Evolutionary conservation across 2,329 filamentous ascomycete species (phyloP).

Genomic region (Pseudogymnoascus sp.): DNA sequence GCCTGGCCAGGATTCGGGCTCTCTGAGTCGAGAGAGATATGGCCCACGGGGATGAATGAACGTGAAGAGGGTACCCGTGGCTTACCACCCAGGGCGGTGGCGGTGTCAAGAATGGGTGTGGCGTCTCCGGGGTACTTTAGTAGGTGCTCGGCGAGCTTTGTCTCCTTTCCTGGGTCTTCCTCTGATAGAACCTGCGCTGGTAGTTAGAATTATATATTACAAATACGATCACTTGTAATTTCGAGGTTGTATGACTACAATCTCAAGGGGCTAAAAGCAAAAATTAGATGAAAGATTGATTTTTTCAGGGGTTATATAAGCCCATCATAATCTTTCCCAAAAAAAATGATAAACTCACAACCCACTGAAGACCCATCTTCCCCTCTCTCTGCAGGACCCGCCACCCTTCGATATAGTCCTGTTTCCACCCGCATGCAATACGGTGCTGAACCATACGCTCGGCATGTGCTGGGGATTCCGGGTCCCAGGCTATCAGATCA

Average conservation of each 20-base stretch:
- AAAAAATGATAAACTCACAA: slow-evolving; percentile 14
- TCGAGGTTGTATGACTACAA: background rate
- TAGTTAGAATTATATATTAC: slow-evolving; percentile 9
- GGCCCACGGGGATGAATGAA: slow-evolving; percentile 22
- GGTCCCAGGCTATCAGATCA: slow-evolving; percentile 39
- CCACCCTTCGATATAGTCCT: slow-evolving; percentile 29
- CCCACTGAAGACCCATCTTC: slow-evolving; percentile 21
- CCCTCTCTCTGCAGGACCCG: slow-evolving; percentile 15
- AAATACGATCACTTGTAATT: background rate
- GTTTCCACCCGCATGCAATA: slow-evolving; percentile 39
- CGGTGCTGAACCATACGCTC: slow-evolving; percentile 38
- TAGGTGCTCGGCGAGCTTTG: slow-evolving; percentile 18
- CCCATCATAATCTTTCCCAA: background rate
- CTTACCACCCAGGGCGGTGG: slow-evolving; percentile 16
- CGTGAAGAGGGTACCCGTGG: slow-evolving; percentile 12
- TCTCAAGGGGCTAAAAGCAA: background rate
- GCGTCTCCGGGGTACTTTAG: slow-evolving; percentile 17
- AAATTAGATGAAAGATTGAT: background rate
- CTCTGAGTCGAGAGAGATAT: slow-evolving; percentile 19
- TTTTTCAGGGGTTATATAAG: background rate
- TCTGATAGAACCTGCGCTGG: slow-evolving; percentile 14
- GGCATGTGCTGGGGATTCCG: slow-evolving; percentile 33
- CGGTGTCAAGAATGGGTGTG: slow-evolving; percentile 17
- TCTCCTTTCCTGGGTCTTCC: slow-evolving; percentile 14
- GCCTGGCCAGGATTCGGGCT: slow-evolving; percentile 11